phyloP scores from a whole-genome alignment of 805 yeast genomes.

The Lipomyces oligophaga region DNA sequence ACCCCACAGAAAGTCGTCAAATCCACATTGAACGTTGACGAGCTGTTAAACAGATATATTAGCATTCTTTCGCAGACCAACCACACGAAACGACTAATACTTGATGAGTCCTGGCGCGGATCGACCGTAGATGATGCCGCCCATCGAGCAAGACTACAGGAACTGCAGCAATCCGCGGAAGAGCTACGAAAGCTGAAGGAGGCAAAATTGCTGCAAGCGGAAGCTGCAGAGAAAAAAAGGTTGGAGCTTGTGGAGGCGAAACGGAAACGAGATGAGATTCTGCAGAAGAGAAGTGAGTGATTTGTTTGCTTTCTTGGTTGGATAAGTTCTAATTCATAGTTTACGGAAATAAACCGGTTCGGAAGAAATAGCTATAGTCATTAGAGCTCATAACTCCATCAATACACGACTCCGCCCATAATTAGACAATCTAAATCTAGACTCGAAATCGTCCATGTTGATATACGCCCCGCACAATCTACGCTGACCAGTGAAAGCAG shows the following conservation, averaged over 20 bases:
- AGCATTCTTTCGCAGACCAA: slow-evolving; percentile 36
- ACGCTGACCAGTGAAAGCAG: slow-evolving; percentile 62
- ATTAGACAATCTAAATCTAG: slow-evolving; percentile 45
- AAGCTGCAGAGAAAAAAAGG: slow-evolving; percentile 1
- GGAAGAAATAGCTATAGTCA: no score
- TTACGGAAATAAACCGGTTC: slow-evolving; percentile 26
- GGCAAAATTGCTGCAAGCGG: slow-evolving; percentile 18
- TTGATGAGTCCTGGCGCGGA: slow-evolving; percentile 35
- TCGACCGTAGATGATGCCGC: slow-evolving; percentile 23
- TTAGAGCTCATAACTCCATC: slow-evolving; percentile 9
- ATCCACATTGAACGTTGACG: slow-evolving; percentile 33
- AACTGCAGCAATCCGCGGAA: no score
- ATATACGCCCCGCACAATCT: slow-evolving; percentile 71
- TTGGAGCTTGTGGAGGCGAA: slow-evolving; percentile 18
- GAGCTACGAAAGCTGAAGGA: slow-evolving; percentile 12
- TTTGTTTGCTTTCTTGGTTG: neutral
- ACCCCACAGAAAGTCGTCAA: slow-evolving; percentile 18
- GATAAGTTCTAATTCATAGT: slow-evolving; percentile 3
- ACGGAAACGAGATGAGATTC: slow-evolving; percentile 35
- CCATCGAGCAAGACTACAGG: no score
- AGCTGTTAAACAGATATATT: slow-evolving; percentile 35
- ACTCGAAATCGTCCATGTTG: slow-evolving; percentile 62
- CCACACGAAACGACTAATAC: slow-evolving; percentile 33
- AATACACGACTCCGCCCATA: slow-evolving; percentile 46
- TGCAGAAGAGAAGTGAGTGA: slow-evolving; percentile 22